These are phyloP conservation scores for Diaporthe destruens DNA, from an alignment of 2,329 filamentous ascomycete species.

Conservation along the genomic window DNA sequence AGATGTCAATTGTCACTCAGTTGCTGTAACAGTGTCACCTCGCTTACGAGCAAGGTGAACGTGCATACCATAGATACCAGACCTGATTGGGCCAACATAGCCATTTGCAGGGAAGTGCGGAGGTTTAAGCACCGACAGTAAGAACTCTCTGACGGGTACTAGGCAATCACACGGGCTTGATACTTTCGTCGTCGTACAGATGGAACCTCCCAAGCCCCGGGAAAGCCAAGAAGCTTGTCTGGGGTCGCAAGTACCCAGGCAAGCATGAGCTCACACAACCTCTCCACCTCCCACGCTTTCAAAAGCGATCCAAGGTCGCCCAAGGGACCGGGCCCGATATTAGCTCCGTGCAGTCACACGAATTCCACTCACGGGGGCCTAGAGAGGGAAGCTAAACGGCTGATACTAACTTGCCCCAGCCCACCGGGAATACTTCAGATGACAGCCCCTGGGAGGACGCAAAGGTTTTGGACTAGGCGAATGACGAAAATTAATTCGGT, in stretches of 20 bases:
- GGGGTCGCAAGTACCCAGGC: neutral
- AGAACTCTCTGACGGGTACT: too few species aligned
- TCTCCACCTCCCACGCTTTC: too few species aligned
- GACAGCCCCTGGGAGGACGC: too few species aligned
- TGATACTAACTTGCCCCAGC: neutral
- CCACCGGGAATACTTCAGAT: neutral
- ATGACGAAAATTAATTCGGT: too few species aligned
- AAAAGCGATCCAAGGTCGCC: neutral
- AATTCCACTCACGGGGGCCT: too few species aligned
- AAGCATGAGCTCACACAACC: neutral
- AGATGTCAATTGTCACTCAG: too few species aligned
- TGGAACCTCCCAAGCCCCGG: neutral
- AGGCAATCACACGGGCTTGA: neutral
- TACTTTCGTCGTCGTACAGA: neutral
- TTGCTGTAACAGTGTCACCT: too few species aligned
- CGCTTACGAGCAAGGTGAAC: too few species aligned
- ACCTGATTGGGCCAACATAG: too few species aligned
- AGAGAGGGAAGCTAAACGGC: neutral
- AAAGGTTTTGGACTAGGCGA: neutral
- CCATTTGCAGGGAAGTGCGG: too few species aligned
- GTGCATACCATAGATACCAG: too few species aligned
- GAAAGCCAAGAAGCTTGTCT: neutral
- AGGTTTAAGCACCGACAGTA: neutral
- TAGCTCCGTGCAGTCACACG: too few species aligned
- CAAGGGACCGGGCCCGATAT: neutral